Conservation (phyloP, 2,329 filamentous ascomycete species). For the Sarocladium kiliense region DNA sequence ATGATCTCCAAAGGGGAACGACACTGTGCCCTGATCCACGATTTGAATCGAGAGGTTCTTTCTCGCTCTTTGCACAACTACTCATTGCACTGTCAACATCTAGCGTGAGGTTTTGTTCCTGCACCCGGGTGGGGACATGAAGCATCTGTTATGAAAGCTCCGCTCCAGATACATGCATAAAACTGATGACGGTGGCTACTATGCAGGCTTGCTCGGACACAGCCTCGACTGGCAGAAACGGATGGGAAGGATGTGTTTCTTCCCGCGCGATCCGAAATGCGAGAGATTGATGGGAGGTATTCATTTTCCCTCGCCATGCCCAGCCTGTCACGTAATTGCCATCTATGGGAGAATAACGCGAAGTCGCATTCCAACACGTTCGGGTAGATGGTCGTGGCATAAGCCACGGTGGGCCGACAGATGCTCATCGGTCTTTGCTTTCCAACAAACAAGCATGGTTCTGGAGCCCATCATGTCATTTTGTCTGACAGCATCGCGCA, state of each 20-base stretch:
- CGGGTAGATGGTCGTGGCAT: background rate
- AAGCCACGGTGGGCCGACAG: background rate
- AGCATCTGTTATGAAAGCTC: background rate
- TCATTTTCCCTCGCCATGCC: background rate
- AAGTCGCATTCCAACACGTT: background rate
- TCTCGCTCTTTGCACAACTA: background rate
- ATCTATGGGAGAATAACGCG: background rate
- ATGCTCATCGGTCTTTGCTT: background rate
- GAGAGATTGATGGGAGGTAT: background rate
- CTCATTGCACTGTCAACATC: background rate
- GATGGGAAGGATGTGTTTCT: background rate
- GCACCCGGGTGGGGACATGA: background rate
- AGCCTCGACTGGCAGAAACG: background rate
- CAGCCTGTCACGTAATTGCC: background rate
- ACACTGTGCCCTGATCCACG: background rate
- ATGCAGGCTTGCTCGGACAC: background rate
- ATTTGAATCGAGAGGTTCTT: too few species aligned
- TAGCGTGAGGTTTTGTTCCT: background rate
- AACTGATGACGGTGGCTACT: background rate
- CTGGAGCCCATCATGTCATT: background rate
- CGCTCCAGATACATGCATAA: background rate
- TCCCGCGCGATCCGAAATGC: slow-evolving; percentile 1
- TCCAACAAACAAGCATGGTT: background rate
- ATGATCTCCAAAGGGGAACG: background rate
- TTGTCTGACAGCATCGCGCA: background rate